These are phyloP conservation scores for Tulasnella calospora DNA, from an alignment of 768 basidiomycete species.

Conservation along the genomic window DNA sequence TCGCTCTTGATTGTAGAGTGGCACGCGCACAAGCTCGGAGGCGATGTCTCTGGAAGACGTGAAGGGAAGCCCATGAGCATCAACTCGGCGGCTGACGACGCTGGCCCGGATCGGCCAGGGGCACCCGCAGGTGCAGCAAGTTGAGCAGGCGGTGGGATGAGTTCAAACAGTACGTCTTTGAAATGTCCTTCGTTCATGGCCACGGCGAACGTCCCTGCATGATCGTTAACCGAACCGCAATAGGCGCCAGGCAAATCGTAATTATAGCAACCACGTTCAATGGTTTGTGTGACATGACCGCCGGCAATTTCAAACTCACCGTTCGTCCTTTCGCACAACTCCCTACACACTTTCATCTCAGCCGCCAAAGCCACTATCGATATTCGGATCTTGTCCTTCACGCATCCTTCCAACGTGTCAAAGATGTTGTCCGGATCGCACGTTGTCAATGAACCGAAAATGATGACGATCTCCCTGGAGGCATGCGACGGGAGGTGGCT, in stretches of 20 bases:
- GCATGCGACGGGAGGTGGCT: conserved; percentile 98
- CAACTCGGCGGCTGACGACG: conserved; percentile 60
- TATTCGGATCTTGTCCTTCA: conserved; percentile 79
- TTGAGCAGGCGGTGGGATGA: conserved; percentile 90
- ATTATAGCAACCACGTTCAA: conserved; percentile 16
- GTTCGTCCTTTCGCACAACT: conserved; percentile 85
- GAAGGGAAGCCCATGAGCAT: conserved; percentile 99
- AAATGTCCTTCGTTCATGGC: conserved; percentile 97
- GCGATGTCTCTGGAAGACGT: conserved; percentile 75
- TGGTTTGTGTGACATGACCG: background rate
- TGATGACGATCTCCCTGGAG: conserved; percentile 88
- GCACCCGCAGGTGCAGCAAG: conserved; percentile 38
- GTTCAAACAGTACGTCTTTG: conserved; percentile 91
- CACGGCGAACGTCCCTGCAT: conserved; percentile 72
- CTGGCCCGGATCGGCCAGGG: conserved; percentile 36
- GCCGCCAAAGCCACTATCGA: conserved; percentile 92
- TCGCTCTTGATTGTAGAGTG: conserved; percentile 88
- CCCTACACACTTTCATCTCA: conserved; percentile 96
- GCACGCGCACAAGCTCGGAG: conserved; percentile 83
- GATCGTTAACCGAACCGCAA: conserved; percentile 33
- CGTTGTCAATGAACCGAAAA: conserved; percentile 93
- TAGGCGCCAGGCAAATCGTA: background rate
- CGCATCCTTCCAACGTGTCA: conserved; percentile 81
- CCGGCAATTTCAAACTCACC: conserved; percentile 48
- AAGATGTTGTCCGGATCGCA: conserved; percentile 97